Conservation (phyloP, 352 stramenopile genomes). For the Globisporangium spinosum region DNA sequence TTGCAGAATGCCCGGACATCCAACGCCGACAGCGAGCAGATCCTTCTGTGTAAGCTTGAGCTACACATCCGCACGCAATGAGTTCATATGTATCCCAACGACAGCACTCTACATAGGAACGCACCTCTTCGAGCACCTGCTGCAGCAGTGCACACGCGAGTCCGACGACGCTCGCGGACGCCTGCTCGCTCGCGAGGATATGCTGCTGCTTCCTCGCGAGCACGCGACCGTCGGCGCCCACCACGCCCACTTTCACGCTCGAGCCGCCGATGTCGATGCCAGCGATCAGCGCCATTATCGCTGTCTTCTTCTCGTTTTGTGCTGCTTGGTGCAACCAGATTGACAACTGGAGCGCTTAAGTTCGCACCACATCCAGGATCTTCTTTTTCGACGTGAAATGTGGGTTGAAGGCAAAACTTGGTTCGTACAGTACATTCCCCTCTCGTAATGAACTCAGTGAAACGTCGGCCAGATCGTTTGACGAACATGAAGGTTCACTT, state of each 20-base stretch:
- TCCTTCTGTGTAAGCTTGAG: constrained; percentile 19
- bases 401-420: background rate
- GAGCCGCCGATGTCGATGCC: constrained; percentile 75
- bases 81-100: background rate
- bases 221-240: constrained; percentile 42
- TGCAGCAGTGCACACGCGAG: constrained; percentile 39
- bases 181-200: constrained; percentile 34
- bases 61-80: constrained; percentile 8
- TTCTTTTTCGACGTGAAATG: background rate
- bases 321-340: background rate
- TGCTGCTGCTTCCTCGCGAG: constrained; percentile 44
- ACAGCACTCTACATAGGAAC: no score
- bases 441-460: no score
- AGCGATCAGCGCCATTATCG: constrained; percentile 32
- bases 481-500: no score
- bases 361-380: background rate
- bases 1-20: constrained; percentile 57
- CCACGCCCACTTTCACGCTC: constrained; percentile 71
- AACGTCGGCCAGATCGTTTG: no score
- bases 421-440: background rate
- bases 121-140: constrained; percentile 41
- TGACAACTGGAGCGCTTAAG: background rate
- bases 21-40: constrained; percentile 50
- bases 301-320: background rate
- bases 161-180: constrained; percentile 48